Evolutionary conservation across 768 basidiomycete genomes (phyloP), one percentile per base, ranked within the genome.

Genomic region (Panus rudis): DNA sequence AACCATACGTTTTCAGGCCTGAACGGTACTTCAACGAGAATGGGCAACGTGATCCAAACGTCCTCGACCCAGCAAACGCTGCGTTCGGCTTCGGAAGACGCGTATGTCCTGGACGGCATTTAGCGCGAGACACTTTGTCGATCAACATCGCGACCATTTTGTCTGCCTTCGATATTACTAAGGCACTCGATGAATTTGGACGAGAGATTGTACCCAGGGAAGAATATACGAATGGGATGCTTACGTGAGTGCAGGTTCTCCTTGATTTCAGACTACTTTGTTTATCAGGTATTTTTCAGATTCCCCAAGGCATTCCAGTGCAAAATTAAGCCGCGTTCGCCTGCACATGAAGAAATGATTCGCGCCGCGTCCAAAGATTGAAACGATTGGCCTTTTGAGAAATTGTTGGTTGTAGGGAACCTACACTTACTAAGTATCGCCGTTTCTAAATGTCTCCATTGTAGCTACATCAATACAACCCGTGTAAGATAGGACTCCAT

Each of bases 111-210:
- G 67, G 69, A n/a, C 49, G 32, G 21, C 45, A 64, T 21, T 32
- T 70, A 2, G 68, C 61, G 13, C 54, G 61, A 8, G 54, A 56
- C 17, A 61, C 49, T 6, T 22, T 66, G 27, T 69, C 61, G 62
- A 57, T 59, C 5, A 47, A 55, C 3, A 39, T 66, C 16, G 63
- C 53, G 14, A 61, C 57, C 6, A 43, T 61, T 13, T 48, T 69
- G n/a, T 52, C 62, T 1, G 56, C 59, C 0, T 16, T 66, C 39
- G 46, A 41, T 14, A 41, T 69, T 30, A 35, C 41, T 12, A 64
- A 57, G 37, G 51, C 55, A 1, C 41, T 47, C 14, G 61, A 63
- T 20, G 47, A 53, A 10, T 43, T 50, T 6, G 69, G 68, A 14
- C 54, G 53, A 2, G 58, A 59, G 16, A 55, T 70, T 0, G 52